Base-by-base conservation (phyloP, 1,139 yeast genomes). In the Pichia sp. region DNA sequence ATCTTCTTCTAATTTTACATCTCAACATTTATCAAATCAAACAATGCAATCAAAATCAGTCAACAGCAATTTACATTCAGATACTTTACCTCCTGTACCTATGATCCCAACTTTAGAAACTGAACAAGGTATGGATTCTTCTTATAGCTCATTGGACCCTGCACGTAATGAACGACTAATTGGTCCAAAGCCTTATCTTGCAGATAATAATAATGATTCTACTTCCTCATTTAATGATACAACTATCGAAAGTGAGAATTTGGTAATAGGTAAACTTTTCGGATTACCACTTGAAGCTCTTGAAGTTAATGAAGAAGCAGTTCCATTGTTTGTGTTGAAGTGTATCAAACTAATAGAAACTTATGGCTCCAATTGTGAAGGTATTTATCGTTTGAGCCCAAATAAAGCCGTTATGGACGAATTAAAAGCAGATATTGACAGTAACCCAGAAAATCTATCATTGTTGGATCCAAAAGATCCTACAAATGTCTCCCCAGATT, bases 311-410 rank as follows among this genome's bases (percentile, higher is more conserved):
- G 95, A 86, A 40, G 94, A 85, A 51, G 81, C 85, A 60, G 96
- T 89, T 3, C 97, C 98, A 1, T 72, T 84, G n/a, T 74, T 89
- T 37, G 97, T 89, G 9, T 80, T 82, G 51, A 85, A 82, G 56
- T 89, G 97, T 67, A 83, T 89, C 41, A 83, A 82, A 49, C 82
- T 89, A 8, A 77, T 91, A 35, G 97, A 91, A 59, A 71, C 71
- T 31, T 79, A 82, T 59, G 98, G 98, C 1, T 61, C 84, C 34
- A 81, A 84, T 40, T 69, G 84, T 34, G 97, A 88, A 58, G 97
- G 97, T 0, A 80, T 91, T 26, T 91, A 91, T 59, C 70, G 97
- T 40, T 79, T 88, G 34, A 78, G 84, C 45, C 96, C 96, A 0
- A 85, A 84, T 60, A 77, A 75, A 33, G 63, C 78, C 8, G 82